Evolutionary conservation across 495 filamentous ascomycete genomes (phyloP), one percentile per base, ranked within the genome.

Genomic region (Lasiosphaeria ovina): DNA sequence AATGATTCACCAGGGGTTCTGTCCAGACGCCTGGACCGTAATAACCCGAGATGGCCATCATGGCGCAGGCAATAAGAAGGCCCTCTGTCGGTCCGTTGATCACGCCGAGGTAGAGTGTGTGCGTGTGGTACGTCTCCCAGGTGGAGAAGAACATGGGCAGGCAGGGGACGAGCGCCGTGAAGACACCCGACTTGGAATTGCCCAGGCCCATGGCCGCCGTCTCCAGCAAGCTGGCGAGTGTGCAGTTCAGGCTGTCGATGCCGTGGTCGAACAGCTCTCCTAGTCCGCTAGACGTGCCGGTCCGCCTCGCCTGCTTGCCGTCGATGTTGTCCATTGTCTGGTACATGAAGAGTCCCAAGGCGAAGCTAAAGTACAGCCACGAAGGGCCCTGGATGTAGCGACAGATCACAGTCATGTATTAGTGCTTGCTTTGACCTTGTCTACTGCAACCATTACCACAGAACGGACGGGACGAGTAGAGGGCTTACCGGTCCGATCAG

Each of bases 81-180:
- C 95, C 95, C 75, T 99, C 94, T 34, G 93, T 98, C 4, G 94
- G 94, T 0, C 95, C 95, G 72, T 98, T 98, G 81, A 98, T 87
- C 73, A 95, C 92, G 38, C 94, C 94, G 4, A 98, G 87, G 71
- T 98, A 98, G 2, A 98, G 79, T 0, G 96, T 98, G 73, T 98
- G 94, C 1, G 94, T 97, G 74, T 98, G 94, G 72, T 96, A 98
- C 3, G 94, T 98, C 73, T 98, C 94, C 94, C 94, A 98, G 7
- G 94, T 98, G 5, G 93, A 97, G 77, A 98, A 97, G 80, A 96
- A 98, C 94, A 98, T 98, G 31, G 94, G 90, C 8, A 98, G 77
- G 64, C 91, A 95, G 2, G 94, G 95, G 55, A 92, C 84, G 42
- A 98, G 76, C 11, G 93, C 92, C 1, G 94, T 98, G 71, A 94